phyloP scores from a whole-genome alignment of 768 basidiomycete species.

The Tricholoma terreum region DNA sequence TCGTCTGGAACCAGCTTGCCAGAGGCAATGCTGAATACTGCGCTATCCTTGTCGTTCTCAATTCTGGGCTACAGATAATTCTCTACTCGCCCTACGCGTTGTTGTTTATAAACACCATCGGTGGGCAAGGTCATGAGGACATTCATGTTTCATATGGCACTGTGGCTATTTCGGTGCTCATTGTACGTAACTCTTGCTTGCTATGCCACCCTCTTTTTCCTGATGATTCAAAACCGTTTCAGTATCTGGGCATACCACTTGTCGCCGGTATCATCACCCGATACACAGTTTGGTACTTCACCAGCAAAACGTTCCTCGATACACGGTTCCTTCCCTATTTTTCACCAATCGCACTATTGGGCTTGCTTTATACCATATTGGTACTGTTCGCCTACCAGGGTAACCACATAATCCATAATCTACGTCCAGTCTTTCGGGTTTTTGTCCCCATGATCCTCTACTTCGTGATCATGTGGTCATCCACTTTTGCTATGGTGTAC shows the following conservation, averaged over 20 bases:
- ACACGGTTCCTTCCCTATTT: conserved; percentile 65
- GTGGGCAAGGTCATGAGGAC: conserved; percentile 34
- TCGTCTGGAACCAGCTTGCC: conserved; percentile 80
- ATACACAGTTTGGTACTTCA: conserved; percentile 43
- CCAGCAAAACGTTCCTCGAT: conserved; percentile 47
- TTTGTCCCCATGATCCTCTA: conserved; percentile 80
- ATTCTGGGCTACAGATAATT: conserved; percentile 75
- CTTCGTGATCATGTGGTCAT: conserved; percentile 74
- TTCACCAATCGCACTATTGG: conserved; percentile 65
- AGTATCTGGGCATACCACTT: conserved; percentile 86
- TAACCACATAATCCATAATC: conserved; percentile 67
- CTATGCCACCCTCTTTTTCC: no score
- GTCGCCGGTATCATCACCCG: conserved; percentile 70
- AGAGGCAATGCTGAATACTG: conserved; percentile 69
- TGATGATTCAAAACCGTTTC: no score
- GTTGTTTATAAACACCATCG: conserved; percentile 71
- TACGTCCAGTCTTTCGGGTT: conserved; percentile 76
- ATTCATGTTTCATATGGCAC: conserved; percentile 54
- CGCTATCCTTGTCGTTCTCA: conserved; percentile 77
- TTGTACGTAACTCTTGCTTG: conserved; percentile 45
- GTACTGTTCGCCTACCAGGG: conserved; percentile 72
- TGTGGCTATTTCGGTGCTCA: conserved; percentile 65
- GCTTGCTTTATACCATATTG: conserved; percentile 78
- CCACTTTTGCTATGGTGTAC: conserved; percentile 56
- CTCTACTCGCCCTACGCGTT: conserved; percentile 74